Evolutionary conservation across 1,139 yeast genomes (phyloP).

Genomic region (Pichia sp.): DNA sequence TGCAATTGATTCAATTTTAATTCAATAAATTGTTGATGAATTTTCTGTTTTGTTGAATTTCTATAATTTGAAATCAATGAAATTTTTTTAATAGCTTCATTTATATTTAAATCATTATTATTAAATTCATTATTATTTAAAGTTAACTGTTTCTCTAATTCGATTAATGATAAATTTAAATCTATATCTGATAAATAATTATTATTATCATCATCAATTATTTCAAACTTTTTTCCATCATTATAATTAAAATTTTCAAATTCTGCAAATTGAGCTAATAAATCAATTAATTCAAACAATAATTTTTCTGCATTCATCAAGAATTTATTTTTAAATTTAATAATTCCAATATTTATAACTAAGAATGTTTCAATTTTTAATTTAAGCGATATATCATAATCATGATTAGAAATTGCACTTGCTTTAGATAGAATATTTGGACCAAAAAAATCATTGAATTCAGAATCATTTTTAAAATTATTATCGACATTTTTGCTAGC

Average conservation of each 20-base stretch:
- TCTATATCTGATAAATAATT: neutral
- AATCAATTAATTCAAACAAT: slow-evolving; percentile 12
- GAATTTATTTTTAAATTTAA: slow-evolving; percentile 19
- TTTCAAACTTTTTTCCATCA: slow-evolving; percentile 1
- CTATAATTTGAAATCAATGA: slow-evolving; percentile 9
- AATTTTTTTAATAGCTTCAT: slow-evolving; percentile 4
- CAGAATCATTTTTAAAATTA: neutral
- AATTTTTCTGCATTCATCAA: slow-evolving; percentile 19
- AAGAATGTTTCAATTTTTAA: slow-evolving; percentile 25
- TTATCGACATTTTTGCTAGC: no score
- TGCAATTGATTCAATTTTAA: slow-evolving; percentile 5
- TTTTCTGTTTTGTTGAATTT: slow-evolving; percentile 8
- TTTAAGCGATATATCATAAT: slow-evolving; percentile 11
- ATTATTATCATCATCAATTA: slow-evolving; percentile 1
- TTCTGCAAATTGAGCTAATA: slow-evolving; percentile 14
- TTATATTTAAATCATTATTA: no score
- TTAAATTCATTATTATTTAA: neutral
- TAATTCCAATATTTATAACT: slow-evolving; percentile 19
- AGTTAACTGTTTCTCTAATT: neutral
- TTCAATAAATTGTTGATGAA: slow-evolving; percentile 9
- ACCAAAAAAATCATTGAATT: slow-evolving; percentile 15
- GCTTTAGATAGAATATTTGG: slow-evolving; percentile 10
- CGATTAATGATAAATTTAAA: neutral
- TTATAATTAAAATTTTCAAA: slow-evolving; percentile 9
- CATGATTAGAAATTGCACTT: slow-evolving; percentile 2